Evolutionary conservation across 2,329 filamentous ascomycete genomes (phyloP), one percentile per base, ranked within the genome.

Genomic region (Thelonectria olida): DNA sequence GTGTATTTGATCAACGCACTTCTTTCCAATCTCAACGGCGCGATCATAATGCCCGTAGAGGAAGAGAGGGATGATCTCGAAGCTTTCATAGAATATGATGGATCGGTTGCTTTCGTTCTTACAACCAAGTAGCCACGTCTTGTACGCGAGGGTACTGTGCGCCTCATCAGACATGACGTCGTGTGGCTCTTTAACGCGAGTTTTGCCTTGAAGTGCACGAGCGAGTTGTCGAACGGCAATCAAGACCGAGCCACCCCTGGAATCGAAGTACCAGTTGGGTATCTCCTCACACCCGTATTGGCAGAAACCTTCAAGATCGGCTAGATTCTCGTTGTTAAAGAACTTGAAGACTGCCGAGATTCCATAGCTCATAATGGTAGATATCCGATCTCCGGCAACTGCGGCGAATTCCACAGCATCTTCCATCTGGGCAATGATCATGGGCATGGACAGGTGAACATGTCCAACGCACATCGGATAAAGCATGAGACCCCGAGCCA

Each of bases 171-270:
- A 86, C 80, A 94, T 84, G 10, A 93, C 81, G 17, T 84, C 80
- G 0, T 80, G 71, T 0, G 88, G 76, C 9, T 84, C 78, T 10
- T 78, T 75, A 3, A 77, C 76, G 10, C 76, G 76, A 0, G 92
- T 94, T 74, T 93, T 94, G 54, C 92, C 92, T 73, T 93, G 90
- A 19, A 94, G 77, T 20, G 92, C 90, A 49, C 90, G 85, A 51
- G 84, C 85, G 22, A 86, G 83, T 72, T 94, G 91, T 50, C 89
- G 81, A 4, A 90, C 81, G 3, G 85, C 84, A 61, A 91, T 85
- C 7, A 94, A 79, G 52, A 93, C 80, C 0, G 88, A 87, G 2
- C 92, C 92, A 15, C 92, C 92, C 59, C 90, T 84, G 1, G 90
- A 84, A 68, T 93, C 91, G 44, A 84, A 80, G 47, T 88, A 81